Conservation (phyloP, 148 eudicot species). For the Diospyros lotus region DNA sequence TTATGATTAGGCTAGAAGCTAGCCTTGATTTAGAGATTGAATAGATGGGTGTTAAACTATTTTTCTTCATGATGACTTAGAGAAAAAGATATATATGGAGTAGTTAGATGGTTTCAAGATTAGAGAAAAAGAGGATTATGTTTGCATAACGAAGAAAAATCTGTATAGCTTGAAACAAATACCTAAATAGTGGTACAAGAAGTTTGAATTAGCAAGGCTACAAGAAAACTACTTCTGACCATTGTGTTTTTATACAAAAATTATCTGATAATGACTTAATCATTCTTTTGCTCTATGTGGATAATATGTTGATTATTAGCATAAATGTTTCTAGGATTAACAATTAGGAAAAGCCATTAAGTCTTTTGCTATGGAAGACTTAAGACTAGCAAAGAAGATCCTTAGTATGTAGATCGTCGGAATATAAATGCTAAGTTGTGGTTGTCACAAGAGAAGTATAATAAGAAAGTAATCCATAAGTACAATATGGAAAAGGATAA, state of each 20-base stretch:
- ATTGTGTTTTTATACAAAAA: no score
- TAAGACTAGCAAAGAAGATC: background rate
- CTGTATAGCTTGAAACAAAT: no score
- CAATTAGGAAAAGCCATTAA: background rate
- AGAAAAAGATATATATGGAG: no score
- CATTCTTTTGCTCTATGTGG: no score
- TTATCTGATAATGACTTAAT: background rate
- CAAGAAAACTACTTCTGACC: no score
- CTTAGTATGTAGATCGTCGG: background rate
- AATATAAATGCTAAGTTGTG: background rate
- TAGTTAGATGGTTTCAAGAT: no score
- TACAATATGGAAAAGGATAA: background rate
- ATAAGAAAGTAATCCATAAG: background rate
- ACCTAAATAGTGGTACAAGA: no score
- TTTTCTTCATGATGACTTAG: no score
- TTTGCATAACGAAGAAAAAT: background rate
- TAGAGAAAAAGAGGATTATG: background rate
- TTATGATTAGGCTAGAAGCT: background rate
- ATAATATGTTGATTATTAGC: background rate
- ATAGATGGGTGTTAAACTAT: background rate
- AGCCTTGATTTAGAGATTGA: background rate
- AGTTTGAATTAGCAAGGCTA: no score
- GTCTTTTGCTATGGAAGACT: constrained; percentile 1
- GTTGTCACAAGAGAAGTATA: constrained; percentile 11
- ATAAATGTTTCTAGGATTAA: background rate